Evolutionary conservation across 148 eudicot species (phyloP).

Genomic region (Fallopia convolvulus): DNA sequence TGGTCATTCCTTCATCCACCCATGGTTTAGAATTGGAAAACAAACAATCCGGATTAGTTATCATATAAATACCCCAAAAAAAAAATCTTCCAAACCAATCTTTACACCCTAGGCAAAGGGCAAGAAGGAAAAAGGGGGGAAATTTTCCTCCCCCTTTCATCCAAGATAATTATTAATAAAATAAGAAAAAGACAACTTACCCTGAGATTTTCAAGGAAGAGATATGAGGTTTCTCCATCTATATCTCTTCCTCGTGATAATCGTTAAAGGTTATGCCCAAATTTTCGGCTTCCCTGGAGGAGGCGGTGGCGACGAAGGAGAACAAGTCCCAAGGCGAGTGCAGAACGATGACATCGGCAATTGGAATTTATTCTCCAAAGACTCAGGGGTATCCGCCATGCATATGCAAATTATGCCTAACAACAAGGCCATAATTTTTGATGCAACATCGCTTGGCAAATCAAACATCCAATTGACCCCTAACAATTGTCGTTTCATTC

Average conservation of each 20-base stretch:
- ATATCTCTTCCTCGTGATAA: neutral
- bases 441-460: slow-evolving; percentile 47
- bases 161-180: neutral
- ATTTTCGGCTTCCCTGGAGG: neutral
- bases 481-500: slow-evolving; percentile 22
- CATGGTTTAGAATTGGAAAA: neutral
- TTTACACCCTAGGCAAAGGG: neutral
- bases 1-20: neutral
- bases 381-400: slow-evolving; percentile 69
- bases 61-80: neutral
- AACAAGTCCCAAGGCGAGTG: neutral
- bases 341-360: slow-evolving; percentile 22
- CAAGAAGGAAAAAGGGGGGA: neutral
- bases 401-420: slow-evolving; percentile 79
- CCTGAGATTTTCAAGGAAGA: neutral
- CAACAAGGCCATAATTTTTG: slow-evolving; percentile 54
- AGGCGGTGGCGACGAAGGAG: neutral
- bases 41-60: neutral
- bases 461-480: slow-evolving; percentile 28
- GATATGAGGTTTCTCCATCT: neutral
- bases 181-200: too few species aligned
- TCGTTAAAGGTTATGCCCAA: neutral
- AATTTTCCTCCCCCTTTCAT: neutral
- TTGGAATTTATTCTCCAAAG: slow-evolving; percentile 31
- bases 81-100: neutral